A percentile compares a stretch with the other conserved stretches of the same genome.
Evolutionary conservation across 2,329 filamentous ascomycete species (phyloP).

Genomic region (Arthrobotrys sinensis): DNA sequence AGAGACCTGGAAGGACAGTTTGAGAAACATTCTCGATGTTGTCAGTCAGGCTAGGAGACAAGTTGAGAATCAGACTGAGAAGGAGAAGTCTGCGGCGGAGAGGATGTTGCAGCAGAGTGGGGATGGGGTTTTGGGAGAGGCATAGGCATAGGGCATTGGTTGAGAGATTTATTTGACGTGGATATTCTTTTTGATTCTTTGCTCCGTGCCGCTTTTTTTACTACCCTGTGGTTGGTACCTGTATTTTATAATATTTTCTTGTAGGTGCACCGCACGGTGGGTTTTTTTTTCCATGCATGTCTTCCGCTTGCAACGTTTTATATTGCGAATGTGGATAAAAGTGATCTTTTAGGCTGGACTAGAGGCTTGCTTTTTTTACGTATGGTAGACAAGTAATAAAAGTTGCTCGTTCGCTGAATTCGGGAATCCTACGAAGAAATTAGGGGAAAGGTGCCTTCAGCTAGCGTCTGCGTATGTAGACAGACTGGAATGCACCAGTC

Average conservation of each 20-base stretch:
- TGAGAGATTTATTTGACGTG: neutral
- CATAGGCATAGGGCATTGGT: conserved; percentile 2
- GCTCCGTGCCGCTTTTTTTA: neutral
- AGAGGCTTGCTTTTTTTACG: neutral
- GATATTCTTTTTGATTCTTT: neutral
- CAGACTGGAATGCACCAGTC: too few relatives aligned
- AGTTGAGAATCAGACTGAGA: conserved; percentile 82
- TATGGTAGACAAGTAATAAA: conserved; percentile 8
- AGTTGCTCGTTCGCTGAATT: neutral
- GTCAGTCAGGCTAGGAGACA: conserved; percentile 81
- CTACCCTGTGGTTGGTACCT: conserved; percentile 5
- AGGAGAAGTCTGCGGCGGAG: conserved; percentile 80
- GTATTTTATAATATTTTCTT: conserved; percentile 21
- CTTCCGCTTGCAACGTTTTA: neutral
- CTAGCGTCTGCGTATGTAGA: too few relatives aligned
- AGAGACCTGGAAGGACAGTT: conserved; percentile 89
- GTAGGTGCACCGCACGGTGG: conserved; percentile 24
- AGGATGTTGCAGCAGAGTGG: conserved; percentile 74
- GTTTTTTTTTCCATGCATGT: neutral
- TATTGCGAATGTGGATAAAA: conserved; percentile 1
- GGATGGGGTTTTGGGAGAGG: conserved; percentile 52
- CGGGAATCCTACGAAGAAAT: too few relatives aligned
- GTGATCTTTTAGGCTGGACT: conserved; percentile 1
- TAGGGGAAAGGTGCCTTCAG: too few relatives aligned
- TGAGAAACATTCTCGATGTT: conserved; percentile 84